phyloP scores from a whole-genome alignment of 768 basidiomycete species.

The Leucocoprinus leucothites region DNA sequence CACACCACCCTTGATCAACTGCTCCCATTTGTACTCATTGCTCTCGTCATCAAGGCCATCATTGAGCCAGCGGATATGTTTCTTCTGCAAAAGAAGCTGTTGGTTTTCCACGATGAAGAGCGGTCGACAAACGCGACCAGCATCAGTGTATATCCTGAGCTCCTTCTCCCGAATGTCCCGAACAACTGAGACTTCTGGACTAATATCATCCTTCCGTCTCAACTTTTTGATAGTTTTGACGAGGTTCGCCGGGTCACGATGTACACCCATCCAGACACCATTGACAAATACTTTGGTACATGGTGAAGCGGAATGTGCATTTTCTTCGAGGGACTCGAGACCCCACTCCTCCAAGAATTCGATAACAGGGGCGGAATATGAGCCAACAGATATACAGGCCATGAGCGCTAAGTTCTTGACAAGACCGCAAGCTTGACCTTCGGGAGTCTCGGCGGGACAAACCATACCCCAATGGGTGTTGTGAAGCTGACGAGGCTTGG shows the following conservation, averaged over 20 bases:
- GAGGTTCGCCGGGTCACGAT: constrained; percentile 89
- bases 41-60: constrained; percentile 56
- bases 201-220: constrained; percentile 91
- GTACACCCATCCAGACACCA: constrained; percentile 99
- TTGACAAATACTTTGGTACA: constrained; percentile 98
- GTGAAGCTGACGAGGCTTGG: constrained; percentile 97
- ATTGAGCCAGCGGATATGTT: constrained; percentile 73
- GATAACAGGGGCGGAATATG: constrained; percentile 92
- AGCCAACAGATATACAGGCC: constrained; percentile 97
- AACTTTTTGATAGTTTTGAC: constrained; percentile 92
- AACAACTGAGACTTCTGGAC: constrained; percentile 94
- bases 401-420: constrained; percentile 98
- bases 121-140: constrained; percentile 94
- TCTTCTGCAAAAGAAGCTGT: constrained; percentile 78
- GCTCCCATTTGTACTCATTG: constrained; percentile 79
- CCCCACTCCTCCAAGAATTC: constrained; percentile 99
- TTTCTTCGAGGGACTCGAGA: constrained; percentile 91
- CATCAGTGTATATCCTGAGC: constrained; percentile 91
- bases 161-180: constrained; percentile 97
- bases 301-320: constrained; percentile 77
- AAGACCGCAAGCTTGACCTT: constrained; percentile 98
- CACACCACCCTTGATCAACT: constrained; percentile 81
- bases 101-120: constrained; percentile 96
- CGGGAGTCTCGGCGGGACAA: constrained; percentile 98
- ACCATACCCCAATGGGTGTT: constrained; percentile 99